A percentile compares a stretch with the other conserved stretches of the same genome.
Conservation (phyloP, 768 basidiomycete genomes). For the Peribolospora kevripleyi region DNA sequence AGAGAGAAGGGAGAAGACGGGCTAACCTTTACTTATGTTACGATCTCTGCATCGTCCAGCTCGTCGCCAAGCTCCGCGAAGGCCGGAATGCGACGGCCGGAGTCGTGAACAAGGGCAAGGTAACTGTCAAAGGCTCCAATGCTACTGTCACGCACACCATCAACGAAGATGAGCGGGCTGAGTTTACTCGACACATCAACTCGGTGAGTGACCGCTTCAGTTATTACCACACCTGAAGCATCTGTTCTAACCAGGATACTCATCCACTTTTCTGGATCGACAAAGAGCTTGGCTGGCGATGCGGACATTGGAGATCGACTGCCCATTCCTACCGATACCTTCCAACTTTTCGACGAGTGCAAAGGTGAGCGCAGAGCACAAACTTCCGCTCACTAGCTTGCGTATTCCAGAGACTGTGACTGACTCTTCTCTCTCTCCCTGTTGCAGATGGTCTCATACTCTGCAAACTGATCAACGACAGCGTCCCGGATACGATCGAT, state of each 20-base stretch:
- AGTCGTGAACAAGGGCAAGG: conserved; percentile 37
- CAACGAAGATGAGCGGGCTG: conserved; percentile 81
- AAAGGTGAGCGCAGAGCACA: conserved; percentile 22
- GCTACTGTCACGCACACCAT: conserved; percentile 90
- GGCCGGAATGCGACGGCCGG: conserved; percentile 27
- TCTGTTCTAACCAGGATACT: not conserved
- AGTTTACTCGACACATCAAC: conserved; percentile 99
- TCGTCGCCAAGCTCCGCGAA: conserved; percentile 48
- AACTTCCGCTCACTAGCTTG: not conserved
- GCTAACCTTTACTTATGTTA: not conserved
- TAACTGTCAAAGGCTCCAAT: conserved; percentile 81
- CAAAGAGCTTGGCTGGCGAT: conserved; percentile 73
- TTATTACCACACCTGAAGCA: too few relatives aligned
- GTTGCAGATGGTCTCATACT: conserved; percentile 64
- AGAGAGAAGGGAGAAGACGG: not conserved
- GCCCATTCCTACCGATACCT: conserved; percentile 83
- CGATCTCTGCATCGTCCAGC: conserved; percentile 22
- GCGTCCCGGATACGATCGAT: conserved; percentile 97
- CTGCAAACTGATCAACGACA: conserved; percentile 96
- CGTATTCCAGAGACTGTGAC: not conserved
- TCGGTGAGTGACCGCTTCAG: conserved; percentile 28
- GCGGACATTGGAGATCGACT: conserved; percentile 53
- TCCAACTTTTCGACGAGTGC: conserved; percentile 96
- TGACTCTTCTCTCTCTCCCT: not conserved
- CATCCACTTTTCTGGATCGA: not conserved